Conservation (phyloP, 2,329 filamentous ascomycete species). For the Verticillium longisporum region DNA sequence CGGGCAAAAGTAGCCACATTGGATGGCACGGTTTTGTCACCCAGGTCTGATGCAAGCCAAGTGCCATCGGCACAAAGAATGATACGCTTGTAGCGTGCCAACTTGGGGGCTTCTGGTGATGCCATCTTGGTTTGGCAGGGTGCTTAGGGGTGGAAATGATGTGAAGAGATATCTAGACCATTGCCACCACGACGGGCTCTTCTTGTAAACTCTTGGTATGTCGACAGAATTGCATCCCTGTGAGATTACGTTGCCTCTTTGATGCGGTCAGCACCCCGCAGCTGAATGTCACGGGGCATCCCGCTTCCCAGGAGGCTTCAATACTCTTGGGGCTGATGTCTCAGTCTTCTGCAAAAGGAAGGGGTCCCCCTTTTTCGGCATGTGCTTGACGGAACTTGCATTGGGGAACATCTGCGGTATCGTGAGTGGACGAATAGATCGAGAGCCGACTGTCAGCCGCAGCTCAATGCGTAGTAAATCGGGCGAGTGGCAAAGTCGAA, state of each 20-base stretch:
- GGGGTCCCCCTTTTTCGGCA: neutral
- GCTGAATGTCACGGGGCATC: neutral
- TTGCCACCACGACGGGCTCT: neutral
- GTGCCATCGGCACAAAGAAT: slow-evolving; percentile 7
- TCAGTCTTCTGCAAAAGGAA: neutral
- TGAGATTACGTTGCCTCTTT: neutral
- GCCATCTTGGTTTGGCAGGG: neutral
- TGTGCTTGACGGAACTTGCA: neutral
- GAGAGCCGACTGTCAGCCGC: neutral
- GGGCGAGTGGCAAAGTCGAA: neutral
- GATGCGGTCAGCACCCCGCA: neutral
- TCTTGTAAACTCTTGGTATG: neutral
- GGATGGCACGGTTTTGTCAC: slow-evolving; percentile 2
- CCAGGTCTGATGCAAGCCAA: slow-evolving; percentile 6
- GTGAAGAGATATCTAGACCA: neutral
- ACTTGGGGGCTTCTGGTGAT: neutral
- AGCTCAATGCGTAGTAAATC: neutral
- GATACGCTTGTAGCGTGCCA: slow-evolving; percentile 5
- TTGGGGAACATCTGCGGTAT: neutral
- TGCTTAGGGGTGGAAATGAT: neutral
- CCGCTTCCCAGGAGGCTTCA: no score
- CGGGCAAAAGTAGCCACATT: slow-evolving; percentile 3
- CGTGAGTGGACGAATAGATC: neutral
- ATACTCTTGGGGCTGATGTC: neutral
- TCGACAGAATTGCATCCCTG: neutral